phyloP scores from a whole-genome alignment of 1,284 basidiomycete genomes.

The Melanopsichium pennsylvanicum region DNA sequence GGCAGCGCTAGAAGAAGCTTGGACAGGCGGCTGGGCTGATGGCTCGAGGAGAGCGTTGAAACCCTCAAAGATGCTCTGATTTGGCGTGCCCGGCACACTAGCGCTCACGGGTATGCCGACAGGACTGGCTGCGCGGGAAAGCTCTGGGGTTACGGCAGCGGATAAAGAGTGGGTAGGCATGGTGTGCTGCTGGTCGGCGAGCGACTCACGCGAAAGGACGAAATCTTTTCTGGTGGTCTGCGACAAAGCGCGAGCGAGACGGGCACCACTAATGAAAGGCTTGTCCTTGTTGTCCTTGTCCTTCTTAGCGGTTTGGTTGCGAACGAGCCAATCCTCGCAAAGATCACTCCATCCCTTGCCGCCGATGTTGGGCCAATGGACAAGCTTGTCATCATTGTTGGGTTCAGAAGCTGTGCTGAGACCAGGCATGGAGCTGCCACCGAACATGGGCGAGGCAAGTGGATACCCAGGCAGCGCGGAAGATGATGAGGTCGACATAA shows the following conservation, averaged over 20 bases:
- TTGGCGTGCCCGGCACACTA: conserved; percentile 38
- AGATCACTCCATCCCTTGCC: conserved; percentile 66
- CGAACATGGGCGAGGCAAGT: conserved; percentile 37
- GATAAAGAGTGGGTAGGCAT: conserved; percentile 20
- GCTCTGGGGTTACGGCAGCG: conserved; percentile 35
- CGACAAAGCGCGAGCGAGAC: conserved; percentile 33
- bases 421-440: conserved; percentile 24
- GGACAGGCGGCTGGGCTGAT: neutral
- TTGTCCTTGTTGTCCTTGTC: conserved; percentile 30
- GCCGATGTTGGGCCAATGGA: conserved; percentile 30
- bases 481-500: conserved; percentile 16
- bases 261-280: conserved; percentile 33
- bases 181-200: conserved; percentile 9
- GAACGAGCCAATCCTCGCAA: conserved; percentile 66
- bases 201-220: conserved; percentile 7
- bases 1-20: neutral
- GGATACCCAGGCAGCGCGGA: conserved; percentile 20
- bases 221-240: conserved; percentile 24
- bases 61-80: conserved; percentile 30
- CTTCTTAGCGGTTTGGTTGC: conserved; percentile 37
- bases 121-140: conserved; percentile 42
- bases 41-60: conserved; percentile 7
- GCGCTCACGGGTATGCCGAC: conserved; percentile 25
- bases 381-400: conserved; percentile 11
- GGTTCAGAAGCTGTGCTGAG: conserved; percentile 7